Evolutionary conservation across 1,139 yeast species (phyloP), one percentile per base, ranked within the genome.

Genomic region (Candida dubliniensis): DNA sequence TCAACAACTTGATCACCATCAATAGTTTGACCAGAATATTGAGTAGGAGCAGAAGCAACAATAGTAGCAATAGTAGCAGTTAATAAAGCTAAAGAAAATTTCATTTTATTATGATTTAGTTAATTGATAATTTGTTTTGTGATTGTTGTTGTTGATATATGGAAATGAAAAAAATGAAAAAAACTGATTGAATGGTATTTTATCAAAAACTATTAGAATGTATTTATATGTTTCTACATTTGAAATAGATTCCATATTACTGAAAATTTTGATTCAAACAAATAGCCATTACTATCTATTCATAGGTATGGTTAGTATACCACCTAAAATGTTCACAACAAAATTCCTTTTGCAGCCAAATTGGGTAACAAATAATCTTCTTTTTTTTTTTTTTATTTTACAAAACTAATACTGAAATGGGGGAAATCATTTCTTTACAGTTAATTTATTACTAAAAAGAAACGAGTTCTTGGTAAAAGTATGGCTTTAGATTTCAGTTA

Each of bases 331-430:
- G 14, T 13, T 14, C 33, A 24, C 31, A 13, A 30, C 25, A n/a
- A 12, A 13, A 10, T 36, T 27, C 49, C 51, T 46, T 48, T 48
- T 43, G 49, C 49, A 48, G 45, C 51, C 47, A 44, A 41, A 46
- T 40, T 24, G 34, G 51, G 51, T 25, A 47, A 47, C 9, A 30
- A 30, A 30, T n/a, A 30, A n/a, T 30, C 13, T 18, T 18, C 5
- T 18, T 18, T 18, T 18, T 18, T 18, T 4, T 18, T 18, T 18
- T 4, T 18, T 18, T 18, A 18, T 18, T 18, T 18, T 18, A 18
- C 23, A 18, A 18, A 18, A 18, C 23, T 18, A 18, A 18, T 18
- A 18, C 23, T 18, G 23, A 18, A 18, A 18, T 18, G 23, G 23
- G 23, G 23, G 23, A 18, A 18, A 18, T 18, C 23, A 18, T 18